phyloP scores from a whole-genome alignment of 2,329 filamentous ascomycete species.

The Beauveria australis region DNA sequence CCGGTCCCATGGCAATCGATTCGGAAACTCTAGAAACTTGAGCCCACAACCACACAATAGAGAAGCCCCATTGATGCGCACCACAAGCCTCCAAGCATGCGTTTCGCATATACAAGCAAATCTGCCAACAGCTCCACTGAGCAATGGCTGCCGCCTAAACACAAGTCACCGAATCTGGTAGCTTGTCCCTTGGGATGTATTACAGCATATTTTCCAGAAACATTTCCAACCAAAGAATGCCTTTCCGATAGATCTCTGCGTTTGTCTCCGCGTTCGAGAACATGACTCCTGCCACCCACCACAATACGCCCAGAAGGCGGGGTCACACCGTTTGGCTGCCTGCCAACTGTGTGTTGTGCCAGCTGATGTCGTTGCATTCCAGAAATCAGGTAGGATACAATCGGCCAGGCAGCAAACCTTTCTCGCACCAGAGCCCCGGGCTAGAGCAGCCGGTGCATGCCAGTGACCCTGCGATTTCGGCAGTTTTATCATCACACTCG shows the following conservation, averaged over 20 bases:
- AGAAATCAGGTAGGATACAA: neutral
- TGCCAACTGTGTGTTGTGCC: neutral
- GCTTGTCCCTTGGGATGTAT: no score
- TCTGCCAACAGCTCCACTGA: neutral
- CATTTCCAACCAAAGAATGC: neutral
- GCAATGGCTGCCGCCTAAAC: neutral
- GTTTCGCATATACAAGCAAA: constrained; percentile 3
- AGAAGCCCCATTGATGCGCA: neutral
- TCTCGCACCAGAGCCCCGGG: neutral
- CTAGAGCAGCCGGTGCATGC: neutral
- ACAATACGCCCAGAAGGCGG: neutral
- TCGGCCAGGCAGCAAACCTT: neutral
- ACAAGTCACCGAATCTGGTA: neutral
- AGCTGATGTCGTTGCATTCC: neutral
- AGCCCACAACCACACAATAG: no score
- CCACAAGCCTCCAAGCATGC: neutral
- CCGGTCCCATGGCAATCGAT: neutral
- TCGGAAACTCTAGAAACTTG: neutral
- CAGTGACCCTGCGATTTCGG: constrained; percentile 1
- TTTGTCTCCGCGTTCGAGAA: no score
- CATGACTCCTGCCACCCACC: neutral
- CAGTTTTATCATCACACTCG: neutral
- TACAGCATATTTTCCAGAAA: neutral
- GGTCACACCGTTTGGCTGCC: neutral
- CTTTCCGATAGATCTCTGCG: no score